Conservation (phyloP, 441 rosid genomes). For the Manihot esculenta region DNA sequence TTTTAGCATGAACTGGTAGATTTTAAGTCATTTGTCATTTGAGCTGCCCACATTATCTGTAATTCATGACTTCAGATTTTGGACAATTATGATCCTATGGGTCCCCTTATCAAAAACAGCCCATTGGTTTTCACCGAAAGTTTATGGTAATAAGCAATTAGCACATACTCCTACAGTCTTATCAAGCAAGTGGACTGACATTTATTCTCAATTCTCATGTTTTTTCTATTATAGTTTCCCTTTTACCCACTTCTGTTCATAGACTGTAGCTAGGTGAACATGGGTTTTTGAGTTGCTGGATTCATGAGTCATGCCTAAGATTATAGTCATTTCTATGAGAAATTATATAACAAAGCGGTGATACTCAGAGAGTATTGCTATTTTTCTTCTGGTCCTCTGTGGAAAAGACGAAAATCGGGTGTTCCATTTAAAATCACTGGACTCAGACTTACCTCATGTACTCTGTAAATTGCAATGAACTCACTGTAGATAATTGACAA, state of each 20-base stretch:
- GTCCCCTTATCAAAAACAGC: not conserved
- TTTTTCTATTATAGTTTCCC: not conserved
- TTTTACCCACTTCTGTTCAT: not conserved
- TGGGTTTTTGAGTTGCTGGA: not conserved
- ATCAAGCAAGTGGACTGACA: not conserved
- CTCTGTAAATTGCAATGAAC: not conserved
- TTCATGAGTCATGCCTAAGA: not conserved
- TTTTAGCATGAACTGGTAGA: not conserved
- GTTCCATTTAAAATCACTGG: not conserved
- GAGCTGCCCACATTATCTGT: not conserved
- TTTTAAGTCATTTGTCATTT: not conserved
- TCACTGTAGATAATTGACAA: not conserved
- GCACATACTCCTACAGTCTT: not conserved
- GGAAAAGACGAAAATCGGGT: not conserved
- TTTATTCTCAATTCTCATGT: not conserved
- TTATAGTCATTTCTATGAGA: not conserved
- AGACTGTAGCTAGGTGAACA: not conserved
- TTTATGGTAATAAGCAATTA: not conserved
- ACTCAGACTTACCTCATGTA: not conserved
- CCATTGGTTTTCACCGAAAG: not conserved
- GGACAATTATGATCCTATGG: constrained; percentile 8
- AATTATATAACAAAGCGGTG: not conserved
- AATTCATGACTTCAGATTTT: not conserved
- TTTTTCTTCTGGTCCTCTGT: not conserved
- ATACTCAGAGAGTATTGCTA: not conserved